Evolutionary conservation across 345 rosid genomes (phyloP).

Genomic region (Citrus trifoliata): DNA sequence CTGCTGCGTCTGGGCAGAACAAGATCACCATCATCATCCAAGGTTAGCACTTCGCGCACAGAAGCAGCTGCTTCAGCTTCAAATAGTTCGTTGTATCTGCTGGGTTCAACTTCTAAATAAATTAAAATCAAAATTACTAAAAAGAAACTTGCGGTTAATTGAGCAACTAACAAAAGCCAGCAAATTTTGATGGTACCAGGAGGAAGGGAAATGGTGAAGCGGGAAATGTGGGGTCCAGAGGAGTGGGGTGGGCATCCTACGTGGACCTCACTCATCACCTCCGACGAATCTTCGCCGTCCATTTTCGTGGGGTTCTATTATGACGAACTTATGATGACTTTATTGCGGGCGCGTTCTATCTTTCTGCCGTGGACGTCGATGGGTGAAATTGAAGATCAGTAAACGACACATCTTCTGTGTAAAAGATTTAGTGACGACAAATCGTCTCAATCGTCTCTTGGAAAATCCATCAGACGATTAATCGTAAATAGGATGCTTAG

Average conservation of each 20-base stretch:
- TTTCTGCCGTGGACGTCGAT: too few species aligned
- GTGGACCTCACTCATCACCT: slow-evolving; percentile 89
- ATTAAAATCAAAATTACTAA: not conserved
- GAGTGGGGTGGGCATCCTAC: slow-evolving; percentile 68
- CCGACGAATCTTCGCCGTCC: slow-evolving; percentile 21
- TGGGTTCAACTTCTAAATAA: slow-evolving; percentile 27
- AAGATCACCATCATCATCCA: slow-evolving; percentile 91
- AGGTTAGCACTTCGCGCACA: slow-evolving; percentile 12
- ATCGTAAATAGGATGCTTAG: too few species aligned
- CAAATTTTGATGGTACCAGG: slow-evolving; percentile 28
- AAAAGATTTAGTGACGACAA: too few species aligned
- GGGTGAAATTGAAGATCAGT: too few species aligned
- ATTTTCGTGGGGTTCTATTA: not conserved
- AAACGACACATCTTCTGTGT: too few species aligned
- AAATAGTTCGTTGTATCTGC: slow-evolving; percentile 31
- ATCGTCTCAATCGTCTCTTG: too few species aligned
- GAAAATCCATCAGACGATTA: too few species aligned
- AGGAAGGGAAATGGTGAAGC: slow-evolving; percentile 56
- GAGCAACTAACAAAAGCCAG: not conserved
- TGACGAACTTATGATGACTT: too few species aligned
- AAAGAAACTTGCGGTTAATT: too few species aligned
- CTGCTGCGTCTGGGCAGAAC: slow-evolving; percentile 59
- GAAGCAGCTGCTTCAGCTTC: slow-evolving; percentile 22
- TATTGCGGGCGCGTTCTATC: too few species aligned
- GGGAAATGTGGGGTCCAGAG: slow-evolving; percentile 56